Conservation (phyloP, 371 early-diverging fungal genomes). For the Blakeslea trispora region DNA sequence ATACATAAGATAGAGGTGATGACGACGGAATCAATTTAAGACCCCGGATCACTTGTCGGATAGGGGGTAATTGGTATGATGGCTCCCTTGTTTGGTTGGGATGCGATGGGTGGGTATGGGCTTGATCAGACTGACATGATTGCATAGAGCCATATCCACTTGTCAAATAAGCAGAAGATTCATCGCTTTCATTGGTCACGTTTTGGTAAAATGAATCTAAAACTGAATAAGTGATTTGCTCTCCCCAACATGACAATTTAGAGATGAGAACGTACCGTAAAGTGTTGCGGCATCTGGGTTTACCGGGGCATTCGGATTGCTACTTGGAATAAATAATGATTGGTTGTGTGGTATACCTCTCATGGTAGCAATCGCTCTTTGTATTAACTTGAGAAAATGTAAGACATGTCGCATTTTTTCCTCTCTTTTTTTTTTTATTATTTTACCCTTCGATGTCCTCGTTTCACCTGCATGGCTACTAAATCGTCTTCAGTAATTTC, state of each 20-base stretch:
- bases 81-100: neutral
- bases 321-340: constrained; percentile 12
- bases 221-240: too few relatives aligned
- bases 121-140: neutral
- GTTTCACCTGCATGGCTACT: constrained; percentile 46
- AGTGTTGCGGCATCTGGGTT: too few relatives aligned
- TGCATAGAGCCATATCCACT: constrained; percentile 25
- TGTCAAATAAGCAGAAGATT: constrained; percentile 15
- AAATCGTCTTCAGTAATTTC: constrained; percentile 54
- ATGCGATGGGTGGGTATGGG: neutral
- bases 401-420: too few relatives aligned
- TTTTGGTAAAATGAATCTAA: neutral
- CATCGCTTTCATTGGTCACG: constrained; percentile 8
- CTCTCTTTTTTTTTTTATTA: neutral
- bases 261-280: too few relatives aligned
- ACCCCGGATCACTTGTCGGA: neutral
- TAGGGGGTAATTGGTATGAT: neutral
- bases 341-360: constrained; percentile 36
- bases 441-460: constrained; percentile 53
- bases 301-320: neutral
- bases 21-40: neutral
- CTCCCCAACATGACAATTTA: too few relatives aligned
- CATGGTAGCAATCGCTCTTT: constrained; percentile 45
- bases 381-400: too few relatives aligned
- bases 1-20: neutral